Evolutionary conservation across 352 stramenopile species (phyloP), one percentile per base, ranked within the genome.

Genomic region (Phytophthora meadii): DNA sequence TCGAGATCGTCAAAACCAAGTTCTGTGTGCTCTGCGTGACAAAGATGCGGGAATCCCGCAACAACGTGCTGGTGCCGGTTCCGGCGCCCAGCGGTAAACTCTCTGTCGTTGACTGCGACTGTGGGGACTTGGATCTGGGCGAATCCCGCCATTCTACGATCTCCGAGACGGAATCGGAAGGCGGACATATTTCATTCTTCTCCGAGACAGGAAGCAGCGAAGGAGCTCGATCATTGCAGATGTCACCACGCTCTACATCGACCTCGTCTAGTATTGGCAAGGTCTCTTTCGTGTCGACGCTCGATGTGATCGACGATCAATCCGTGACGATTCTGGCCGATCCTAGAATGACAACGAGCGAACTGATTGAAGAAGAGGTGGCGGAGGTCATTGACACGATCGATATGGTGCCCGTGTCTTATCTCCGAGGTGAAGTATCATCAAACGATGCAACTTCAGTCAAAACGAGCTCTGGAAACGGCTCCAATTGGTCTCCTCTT

Each of bases 1-100:
- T 88, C 49, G 76, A 81, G 54, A 59, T 85, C 28, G 62, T 75
- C 61, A 89, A 89, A 69, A 89, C 76, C 50, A 91, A 91, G 59
- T 87, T 91, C 36, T 91, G 82, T 49, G 54, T 88, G 27, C 53
- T 87, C 2, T 91, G 82, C 52, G 71, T 91, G 45, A 87, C 74
- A 22, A 81, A 84, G 54, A 77, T 91, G 68, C 80, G 82, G 8
- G 71, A 76, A 45, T 70, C 66, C 10, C 34, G 61, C 11, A 61
- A 58, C 40, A 67, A 65, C 27, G 34, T 56, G 32, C 48, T 74
- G 32, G 48, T 74, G 3, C 64, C 64, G 15, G 56, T 72, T 10
- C 66, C 67, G 8, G 52, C 49, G 15, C 63, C 54, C 10, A 73
- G 58, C 25, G 68, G 63, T 45, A 65, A 70, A 17, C 24, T 76